A percentile compares a stretch with the other conserved stretches of the same genome.
phyloP scores from a whole-genome alignment of 441 rosid genomes.

The Omphalea diandra region DNA sequence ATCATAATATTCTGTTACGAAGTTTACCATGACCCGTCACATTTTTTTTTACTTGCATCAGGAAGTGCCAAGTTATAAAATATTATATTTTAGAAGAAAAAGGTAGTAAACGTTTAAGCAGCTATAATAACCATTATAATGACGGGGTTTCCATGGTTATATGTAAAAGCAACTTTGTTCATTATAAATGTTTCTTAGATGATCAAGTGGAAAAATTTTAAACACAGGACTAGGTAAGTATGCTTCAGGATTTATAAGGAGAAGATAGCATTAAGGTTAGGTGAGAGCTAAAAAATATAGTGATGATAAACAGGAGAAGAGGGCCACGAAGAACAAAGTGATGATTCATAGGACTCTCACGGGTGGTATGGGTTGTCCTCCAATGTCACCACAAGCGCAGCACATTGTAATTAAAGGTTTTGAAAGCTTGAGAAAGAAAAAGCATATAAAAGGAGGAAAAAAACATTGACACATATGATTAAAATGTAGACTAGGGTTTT shows the following conservation, averaged over 20 bases:
- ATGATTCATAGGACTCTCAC: constrained; percentile 41
- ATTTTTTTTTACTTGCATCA: background rate
- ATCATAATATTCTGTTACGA: background rate
- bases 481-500: constrained; percentile 34
- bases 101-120: constrained; percentile 22
- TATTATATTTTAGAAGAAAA: constrained; percentile 1
- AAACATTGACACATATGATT: constrained; percentile 33
- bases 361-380: constrained; percentile 35
- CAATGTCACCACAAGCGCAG: constrained; percentile 26
- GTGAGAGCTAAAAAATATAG: constrained; percentile 12
- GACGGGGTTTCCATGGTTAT: constrained; percentile 22
- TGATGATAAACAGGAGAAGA: constrained; percentile 3
- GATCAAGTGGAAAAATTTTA: constrained; percentile 5
- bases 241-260: no score
- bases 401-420: constrained; percentile 37
- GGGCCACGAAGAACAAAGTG: constrained; percentile 27
- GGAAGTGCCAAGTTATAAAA: background rate
- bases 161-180: constrained; percentile 20
- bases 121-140: constrained; percentile 31
- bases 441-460: constrained; percentile 13
- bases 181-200: background rate
- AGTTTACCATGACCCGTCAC: background rate
- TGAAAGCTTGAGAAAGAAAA: constrained; percentile 38
- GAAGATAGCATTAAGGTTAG: no score
- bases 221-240: background rate